Evolutionary conservation across 352 stramenopile species (phyloP).

Genomic region (Pythium plurisporium): DNA sequence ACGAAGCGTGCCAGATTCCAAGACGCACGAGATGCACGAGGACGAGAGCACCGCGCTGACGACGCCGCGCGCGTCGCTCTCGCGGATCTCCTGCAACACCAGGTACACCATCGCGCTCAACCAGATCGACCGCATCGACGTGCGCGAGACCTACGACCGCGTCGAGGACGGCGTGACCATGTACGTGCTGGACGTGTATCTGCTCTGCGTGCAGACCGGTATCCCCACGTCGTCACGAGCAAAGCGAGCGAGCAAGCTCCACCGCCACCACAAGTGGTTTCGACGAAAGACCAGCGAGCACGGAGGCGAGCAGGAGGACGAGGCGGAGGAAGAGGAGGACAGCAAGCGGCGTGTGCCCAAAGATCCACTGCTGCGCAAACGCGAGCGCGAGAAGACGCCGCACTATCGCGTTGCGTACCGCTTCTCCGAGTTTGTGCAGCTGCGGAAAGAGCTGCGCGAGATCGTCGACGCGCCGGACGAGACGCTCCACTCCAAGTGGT

Average conservation of each 20-base stretch:
- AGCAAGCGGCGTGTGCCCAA: not conserved
- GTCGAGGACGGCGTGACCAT: constrained; percentile 36
- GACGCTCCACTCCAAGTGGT: constrained; percentile 48
- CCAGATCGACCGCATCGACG: constrained; percentile 48
- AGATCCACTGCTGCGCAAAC: constrained; percentile 20
- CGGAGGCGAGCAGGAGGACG: not conserved
- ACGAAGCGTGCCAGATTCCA: not conserved
- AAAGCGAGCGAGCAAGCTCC: not conserved
- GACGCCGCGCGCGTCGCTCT: constrained; percentile 25
- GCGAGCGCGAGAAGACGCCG: constrained; percentile 19
- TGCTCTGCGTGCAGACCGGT: constrained; percentile 39
- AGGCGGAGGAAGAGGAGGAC: not conserved
- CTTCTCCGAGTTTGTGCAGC: constrained; percentile 46
- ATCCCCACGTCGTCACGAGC: constrained; percentile 27
- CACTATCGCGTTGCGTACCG: constrained; percentile 41
- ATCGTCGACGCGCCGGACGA: constrained; percentile 22
- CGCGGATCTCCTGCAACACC: constrained; percentile 43
- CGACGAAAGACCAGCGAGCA: not conserved
- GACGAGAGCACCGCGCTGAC: not conserved
- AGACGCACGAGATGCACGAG: not conserved
- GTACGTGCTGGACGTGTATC: constrained; percentile 49
- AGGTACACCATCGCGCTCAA: constrained; percentile 55
- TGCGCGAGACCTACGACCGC: constrained; percentile 34
- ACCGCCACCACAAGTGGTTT: not conserved
- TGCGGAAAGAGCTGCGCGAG: constrained; percentile 36